These are phyloP conservation scores for Zanthoxylum bungeanum DNA, from an alignment of 345 rosid species.

Conservation along the genomic window DNA sequence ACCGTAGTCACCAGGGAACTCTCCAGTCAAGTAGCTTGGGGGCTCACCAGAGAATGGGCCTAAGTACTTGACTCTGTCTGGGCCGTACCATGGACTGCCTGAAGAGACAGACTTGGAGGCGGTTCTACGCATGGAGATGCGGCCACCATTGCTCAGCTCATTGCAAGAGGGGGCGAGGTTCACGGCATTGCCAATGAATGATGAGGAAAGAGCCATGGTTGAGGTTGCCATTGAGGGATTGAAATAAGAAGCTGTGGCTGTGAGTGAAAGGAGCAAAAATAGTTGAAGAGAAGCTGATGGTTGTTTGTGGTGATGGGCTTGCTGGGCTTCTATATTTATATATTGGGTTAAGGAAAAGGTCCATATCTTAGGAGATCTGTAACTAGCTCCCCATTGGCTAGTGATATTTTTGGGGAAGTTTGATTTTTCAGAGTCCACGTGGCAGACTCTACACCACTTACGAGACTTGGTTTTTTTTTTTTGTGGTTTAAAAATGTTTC, in stretches of 20 bases:
- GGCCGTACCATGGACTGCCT: slow-evolving; percentile 71
- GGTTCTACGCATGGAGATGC: slow-evolving; percentile 51
- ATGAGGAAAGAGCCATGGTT: slow-evolving; percentile 54
- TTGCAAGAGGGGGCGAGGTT: slow-evolving; percentile 37
- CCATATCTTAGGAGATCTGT: slow-evolving; percentile 34
- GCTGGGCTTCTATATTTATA: slow-evolving; percentile 15
- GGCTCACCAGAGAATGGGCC: slow-evolving; percentile 68
- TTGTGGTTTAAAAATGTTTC: background rate
- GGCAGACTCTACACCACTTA: slow-evolving; percentile 23
- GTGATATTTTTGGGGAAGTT: slow-evolving; percentile 7
- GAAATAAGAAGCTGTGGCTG: background rate
- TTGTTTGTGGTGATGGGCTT: background rate
- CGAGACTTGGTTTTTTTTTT: background rate
- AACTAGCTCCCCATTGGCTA: slow-evolving; percentile 23
- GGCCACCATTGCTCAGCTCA: slow-evolving; percentile 31
- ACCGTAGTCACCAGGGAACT: slow-evolving; percentile 73
- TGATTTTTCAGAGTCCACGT: slow-evolving; percentile 12
- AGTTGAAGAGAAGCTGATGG: background rate
- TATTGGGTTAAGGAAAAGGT: background rate
- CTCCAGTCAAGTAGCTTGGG: slow-evolving; percentile 74
- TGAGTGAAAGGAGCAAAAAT: no score
- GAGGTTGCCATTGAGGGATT: slow-evolving; percentile 40
- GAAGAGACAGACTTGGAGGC: slow-evolving; percentile 32
- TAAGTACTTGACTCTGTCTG: slow-evolving; percentile 75
- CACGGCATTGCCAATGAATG: slow-evolving; percentile 51